Base-by-base conservation (phyloP, 345 rosid species). In the Eucalyptus pumila region DNA sequence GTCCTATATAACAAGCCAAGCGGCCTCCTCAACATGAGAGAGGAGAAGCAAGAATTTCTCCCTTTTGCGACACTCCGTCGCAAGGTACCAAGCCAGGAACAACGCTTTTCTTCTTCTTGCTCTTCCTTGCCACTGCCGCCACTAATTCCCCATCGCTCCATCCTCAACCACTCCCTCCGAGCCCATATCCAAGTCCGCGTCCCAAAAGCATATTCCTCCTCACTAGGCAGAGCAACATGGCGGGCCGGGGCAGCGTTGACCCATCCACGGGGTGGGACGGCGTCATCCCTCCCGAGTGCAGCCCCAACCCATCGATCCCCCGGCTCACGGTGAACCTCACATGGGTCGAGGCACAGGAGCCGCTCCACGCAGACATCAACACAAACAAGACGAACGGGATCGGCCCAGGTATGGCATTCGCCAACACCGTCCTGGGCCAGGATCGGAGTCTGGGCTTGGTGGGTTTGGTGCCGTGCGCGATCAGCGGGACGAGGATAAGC, bases 161-260 rank as follows among this genome's bases (percentile, higher is more conserved):
- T 60, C 45, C 17, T 60, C 60, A 16, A 30, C 45, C 34, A 7
- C 42, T 47, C 85, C 19, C 14, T 67, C 44, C 27, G 11, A 40
- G 27, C 45, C 58, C 45, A 8, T 14, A 13, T 32, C 80, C n/a
- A 24, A 58, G 65, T 11, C 47, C 52, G 27, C 37, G 14, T n/a
- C 65, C 48, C 72, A 48, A 88, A 52, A 93, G 91, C 88, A 87
- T 96, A 65, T 93, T 96, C 91, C 88, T 97, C 86, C 87, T 97
- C 14, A 96, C 98, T 27, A 96, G 99, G 21, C 99, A 97, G 90
- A 96, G 99, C 96, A 97, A 97, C 95, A 97, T 96, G 98, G 96
- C 97, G 6, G 98, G 99, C 32, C 96, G 99, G 21, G 99, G 99
- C 19, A 99, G 98, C 8, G 98, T 96, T 89, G 86, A 92, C 92